Conservation (phyloP, 1,139 yeast species). For the Wickerhamomyces sp. region DNA sequence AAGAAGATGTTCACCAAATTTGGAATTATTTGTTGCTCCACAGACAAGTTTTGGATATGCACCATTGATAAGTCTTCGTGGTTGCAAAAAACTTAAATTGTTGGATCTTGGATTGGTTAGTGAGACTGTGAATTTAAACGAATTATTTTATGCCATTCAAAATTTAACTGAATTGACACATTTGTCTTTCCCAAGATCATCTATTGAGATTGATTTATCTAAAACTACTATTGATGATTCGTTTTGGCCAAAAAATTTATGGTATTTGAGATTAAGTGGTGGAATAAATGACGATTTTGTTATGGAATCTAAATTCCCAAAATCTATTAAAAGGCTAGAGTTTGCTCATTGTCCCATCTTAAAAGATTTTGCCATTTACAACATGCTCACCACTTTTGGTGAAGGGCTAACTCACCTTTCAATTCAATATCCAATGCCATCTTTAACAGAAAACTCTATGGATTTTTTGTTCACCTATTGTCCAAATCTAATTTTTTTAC, state of each 20-base stretch:
- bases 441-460: constrained; percentile 60
- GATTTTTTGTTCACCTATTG: constrained; percentile 73
- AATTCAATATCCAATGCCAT: constrained; percentile 87
- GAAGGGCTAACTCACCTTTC: constrained; percentile 54
- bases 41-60: constrained; percentile 93
- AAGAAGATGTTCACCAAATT: constrained; percentile 61
- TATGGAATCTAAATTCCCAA: constrained; percentile 60
- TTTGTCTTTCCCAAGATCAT: constrained; percentile 83
- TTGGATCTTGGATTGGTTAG: constrained; percentile 86
- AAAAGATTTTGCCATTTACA: constrained; percentile 54
- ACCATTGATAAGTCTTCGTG: constrained; percentile 72
- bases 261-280: constrained; percentile 76
- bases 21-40: constrained; percentile 78
- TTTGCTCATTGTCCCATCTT: constrained; percentile 86
- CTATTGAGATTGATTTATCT: constrained; percentile 36
- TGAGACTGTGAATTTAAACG: constrained; percentile 80
- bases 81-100: constrained; percentile 58
- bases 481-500: constrained; percentile 59
- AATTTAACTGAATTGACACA: constrained; percentile 60
- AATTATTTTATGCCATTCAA: constrained; percentile 69
- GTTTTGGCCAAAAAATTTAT: constrained; percentile 74
- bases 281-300: constrained; percentile 84
- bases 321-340: constrained; percentile 63
- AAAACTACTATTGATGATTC: constrained; percentile 25
- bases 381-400: constrained; percentile 61